phyloP scores from a whole-genome alignment of 495 filamentous ascomycete species.

The Cercophora newfieldiana region DNA sequence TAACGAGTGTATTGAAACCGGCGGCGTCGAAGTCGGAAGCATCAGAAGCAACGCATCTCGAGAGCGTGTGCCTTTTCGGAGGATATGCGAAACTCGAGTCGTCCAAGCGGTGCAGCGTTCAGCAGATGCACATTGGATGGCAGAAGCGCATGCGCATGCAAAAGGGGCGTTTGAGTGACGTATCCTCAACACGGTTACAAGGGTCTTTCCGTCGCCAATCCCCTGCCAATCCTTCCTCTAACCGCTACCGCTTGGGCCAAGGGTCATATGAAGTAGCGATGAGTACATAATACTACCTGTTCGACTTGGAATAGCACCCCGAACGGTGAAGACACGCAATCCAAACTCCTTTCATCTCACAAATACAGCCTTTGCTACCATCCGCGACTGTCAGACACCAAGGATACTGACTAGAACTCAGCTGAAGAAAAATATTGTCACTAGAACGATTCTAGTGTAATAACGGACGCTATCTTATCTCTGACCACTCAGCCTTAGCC shows the following conservation, averaged over 20 bases:
- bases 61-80: background rate
- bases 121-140: background rate
- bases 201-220: background rate
- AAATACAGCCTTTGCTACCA: too few relatives aligned
- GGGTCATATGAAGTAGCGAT: background rate
- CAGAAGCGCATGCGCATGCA: background rate
- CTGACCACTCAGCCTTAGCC: background rate
- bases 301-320: background rate
- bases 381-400: background rate
- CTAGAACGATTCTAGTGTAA: too few relatives aligned
- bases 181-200: conserved; percentile 13
- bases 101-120: background rate
- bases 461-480: background rate
- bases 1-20: background rate
- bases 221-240: background rate
- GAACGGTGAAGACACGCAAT: background rate
- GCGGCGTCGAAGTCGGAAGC: background rate
- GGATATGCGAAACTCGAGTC: background rate
- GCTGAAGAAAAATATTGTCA: background rate
- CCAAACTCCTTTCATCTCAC: background rate
- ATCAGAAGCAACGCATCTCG: background rate
- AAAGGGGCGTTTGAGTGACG: conserved; percentile 5
- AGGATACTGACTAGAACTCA: background rate
- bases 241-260: background rate
- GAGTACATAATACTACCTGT: background rate